Conservation (phyloP, 345 rosid genomes). For the Ceriops zippeliana region DNA sequence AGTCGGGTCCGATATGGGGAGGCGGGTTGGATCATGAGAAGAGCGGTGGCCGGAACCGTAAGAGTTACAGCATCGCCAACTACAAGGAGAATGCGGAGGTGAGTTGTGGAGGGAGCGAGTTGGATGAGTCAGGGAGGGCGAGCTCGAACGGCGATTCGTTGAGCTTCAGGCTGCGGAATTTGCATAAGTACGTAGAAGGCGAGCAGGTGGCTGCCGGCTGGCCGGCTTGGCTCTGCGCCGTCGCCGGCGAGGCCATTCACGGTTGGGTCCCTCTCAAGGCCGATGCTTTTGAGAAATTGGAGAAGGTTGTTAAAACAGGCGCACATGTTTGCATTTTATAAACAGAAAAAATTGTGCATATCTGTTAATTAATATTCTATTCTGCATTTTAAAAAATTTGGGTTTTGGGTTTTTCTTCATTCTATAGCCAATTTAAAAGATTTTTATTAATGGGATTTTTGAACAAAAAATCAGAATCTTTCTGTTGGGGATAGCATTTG, state of each 20-base stretch:
- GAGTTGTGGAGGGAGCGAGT: constrained; percentile 47
- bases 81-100: constrained; percentile 33
- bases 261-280: constrained; percentile 94
- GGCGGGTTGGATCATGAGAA: constrained; percentile 24
- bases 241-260: constrained; percentile 91
- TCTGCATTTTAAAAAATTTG: too few species aligned
- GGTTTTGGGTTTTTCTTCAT: too few species aligned
- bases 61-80: background rate
- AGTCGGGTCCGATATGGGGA: constrained; percentile 36
- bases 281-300: constrained; percentile 82
- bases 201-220: constrained; percentile 98
- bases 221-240: constrained; percentile 99
- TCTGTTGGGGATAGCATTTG: too few species aligned
- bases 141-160: constrained; percentile 67
- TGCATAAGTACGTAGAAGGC: constrained; percentile 69
- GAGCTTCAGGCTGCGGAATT: constrained; percentile 73
- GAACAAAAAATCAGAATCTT: too few species aligned
- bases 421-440: too few species aligned
- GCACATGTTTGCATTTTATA: background rate
- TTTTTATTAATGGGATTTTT: too few species aligned
- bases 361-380: background rate
- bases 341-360: too few species aligned
- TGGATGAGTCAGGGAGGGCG: constrained; percentile 70
- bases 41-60: background rate
- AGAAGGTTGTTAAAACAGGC: constrained; percentile 51